Evolutionary conservation across 495 filamentous ascomycete species (phyloP).

Genomic region (Niebla homalea): DNA sequence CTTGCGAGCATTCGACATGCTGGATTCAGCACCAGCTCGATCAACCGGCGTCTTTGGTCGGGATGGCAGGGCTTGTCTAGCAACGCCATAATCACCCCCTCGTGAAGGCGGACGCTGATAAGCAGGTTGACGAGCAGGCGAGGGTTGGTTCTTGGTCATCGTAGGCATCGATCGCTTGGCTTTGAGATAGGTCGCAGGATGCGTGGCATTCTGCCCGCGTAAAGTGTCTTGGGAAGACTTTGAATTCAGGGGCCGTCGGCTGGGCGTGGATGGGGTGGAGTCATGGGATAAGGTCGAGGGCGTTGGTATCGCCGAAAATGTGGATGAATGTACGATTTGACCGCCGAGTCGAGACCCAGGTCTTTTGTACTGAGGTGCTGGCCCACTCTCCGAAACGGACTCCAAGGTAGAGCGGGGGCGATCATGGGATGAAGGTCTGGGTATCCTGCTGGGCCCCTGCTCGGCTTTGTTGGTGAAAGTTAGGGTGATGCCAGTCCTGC

Average conservation of each 20-base stretch:
- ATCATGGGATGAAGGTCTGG: conserved; percentile 49
- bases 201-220: conserved; percentile 49
- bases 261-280: conserved; percentile 38
- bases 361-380: conserved; percentile 43
- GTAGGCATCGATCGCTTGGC: conserved; percentile 80
- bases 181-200: conserved; percentile 59
- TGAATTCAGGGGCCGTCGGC: conserved; percentile 42
- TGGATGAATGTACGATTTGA: conserved; percentile 54
- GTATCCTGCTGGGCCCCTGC: conserved; percentile 40
- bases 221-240: conserved; percentile 42
- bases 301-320: conserved; percentile 44
- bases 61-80: conserved; percentile 28
- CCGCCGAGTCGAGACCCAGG: conserved; percentile 49
- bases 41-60: conserved; percentile 67
- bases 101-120: conserved; percentile 29
- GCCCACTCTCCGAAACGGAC: conserved; percentile 83
- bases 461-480: conserved; percentile 72
- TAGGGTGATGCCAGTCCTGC: conserved; percentile 64
- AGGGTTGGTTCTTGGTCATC: conserved; percentile 41
- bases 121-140: conserved; percentile 22
- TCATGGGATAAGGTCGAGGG: conserved; percentile 30
- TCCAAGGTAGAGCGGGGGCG: conserved; percentile 68
- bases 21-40: conserved; percentile 39
- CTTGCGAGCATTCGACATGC: conserved; percentile 39
- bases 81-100: conserved; percentile 25